Evolutionary conservation across 768 basidiomycete genomes (phyloP).

Genomic region (Kwoniella europaea): DNA sequence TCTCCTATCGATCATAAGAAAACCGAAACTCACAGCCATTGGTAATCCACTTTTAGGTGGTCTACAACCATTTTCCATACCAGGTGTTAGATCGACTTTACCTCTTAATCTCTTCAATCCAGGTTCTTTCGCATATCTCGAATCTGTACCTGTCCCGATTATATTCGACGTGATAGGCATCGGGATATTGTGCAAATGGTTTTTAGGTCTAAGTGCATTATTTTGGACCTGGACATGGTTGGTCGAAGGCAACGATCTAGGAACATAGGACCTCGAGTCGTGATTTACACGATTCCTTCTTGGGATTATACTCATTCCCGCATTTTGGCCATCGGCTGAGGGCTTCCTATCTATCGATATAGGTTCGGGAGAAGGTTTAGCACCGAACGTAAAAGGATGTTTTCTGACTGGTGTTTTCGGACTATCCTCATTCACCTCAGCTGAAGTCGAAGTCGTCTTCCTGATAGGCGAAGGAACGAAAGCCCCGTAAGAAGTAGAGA

Average conservation of each 20-base stretch:
- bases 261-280: neutral
- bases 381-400: conserved; percentile 26
- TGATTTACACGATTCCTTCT: conserved; percentile 2
- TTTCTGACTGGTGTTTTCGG: conserved; percentile 12
- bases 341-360: neutral
- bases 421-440: neutral
- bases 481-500: conserved; percentile 9
- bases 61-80: conserved; percentile 36
- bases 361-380: conserved; percentile 17
- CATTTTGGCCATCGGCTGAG: neutral
- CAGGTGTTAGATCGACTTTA: conserved; percentile 43
- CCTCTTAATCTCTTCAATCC: conserved; percentile 8
- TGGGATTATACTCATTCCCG: conserved; percentile 1
- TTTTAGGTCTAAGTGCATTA: conserved; percentile 1
- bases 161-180: neutral
- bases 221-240: neutral
- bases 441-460: neutral
- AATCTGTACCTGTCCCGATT: neutral
- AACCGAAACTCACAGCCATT: conserved; percentile 23
- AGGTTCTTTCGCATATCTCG: neutral
- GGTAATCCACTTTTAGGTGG: conserved; percentile 42
- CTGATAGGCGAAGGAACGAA: neutral
- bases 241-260: conserved; percentile 10
- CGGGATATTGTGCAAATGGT: conserved; percentile 2
- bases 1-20: neutral